Percentiles rank a stretch among this genome's conserved stretches.
Evolutionary conservation across 2,329 filamentous ascomycete genomes (phyloP).

Genomic region (Byssochlamys sp.): DNA sequence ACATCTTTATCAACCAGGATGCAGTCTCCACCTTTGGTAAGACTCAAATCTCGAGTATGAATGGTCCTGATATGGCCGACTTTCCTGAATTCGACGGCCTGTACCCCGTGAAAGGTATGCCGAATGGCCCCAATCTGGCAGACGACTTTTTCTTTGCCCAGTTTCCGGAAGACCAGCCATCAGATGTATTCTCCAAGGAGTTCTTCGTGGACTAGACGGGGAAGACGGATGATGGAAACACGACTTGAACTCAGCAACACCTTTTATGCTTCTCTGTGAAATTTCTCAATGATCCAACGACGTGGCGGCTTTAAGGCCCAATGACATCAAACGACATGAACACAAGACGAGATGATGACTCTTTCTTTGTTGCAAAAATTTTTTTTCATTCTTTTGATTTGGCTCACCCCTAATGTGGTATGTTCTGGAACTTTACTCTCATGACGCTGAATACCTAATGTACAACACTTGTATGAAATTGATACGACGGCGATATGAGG

Average conservation of each 20-base stretch:
- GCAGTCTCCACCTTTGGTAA: conserved; percentile 18
- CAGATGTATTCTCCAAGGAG: not conserved
- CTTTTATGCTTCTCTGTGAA: not conserved
- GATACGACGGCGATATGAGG: not conserved
- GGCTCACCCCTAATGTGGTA: not conserved
- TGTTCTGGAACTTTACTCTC: not conserved
- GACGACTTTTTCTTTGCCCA: conserved; percentile 29
- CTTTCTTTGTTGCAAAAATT: not conserved
- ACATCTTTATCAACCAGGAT: conserved; percentile 32
- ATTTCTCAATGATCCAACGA: not conserved
- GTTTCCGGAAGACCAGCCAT: conserved; percentile 11
- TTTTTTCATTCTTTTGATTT: not conserved
- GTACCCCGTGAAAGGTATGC: conserved; percentile 23
- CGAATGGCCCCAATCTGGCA: conserved; percentile 13
- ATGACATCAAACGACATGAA: conserved; percentile 1
- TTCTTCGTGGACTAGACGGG: not conserved
- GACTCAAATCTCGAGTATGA: conserved; percentile 22
- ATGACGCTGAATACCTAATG: not conserved
- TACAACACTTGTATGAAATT: not conserved
- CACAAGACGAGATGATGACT: not conserved
- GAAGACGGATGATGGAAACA: not conserved
- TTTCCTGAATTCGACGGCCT: conserved; percentile 29
- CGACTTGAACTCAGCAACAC: not conserved
- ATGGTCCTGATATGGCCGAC: conserved; percentile 19
- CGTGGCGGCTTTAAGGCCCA: not conserved